Conservation (phyloP, 192 early-diverging fungal genomes). For the Coemansia furcata region DNA sequence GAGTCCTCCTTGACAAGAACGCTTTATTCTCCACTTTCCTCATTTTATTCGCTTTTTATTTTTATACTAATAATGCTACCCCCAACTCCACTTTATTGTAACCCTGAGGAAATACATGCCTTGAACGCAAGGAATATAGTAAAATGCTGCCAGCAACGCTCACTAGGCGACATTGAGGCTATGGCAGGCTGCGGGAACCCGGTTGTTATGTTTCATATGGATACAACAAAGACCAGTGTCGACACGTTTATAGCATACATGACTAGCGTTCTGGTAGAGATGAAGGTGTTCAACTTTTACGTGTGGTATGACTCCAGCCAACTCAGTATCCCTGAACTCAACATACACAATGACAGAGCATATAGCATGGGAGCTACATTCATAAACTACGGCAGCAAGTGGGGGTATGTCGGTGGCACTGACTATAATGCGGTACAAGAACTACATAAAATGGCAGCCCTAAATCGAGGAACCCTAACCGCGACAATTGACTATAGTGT, state of each 20-base stretch:
- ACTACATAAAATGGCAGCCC: neutral
- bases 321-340: neutral
- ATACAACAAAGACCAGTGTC: neutral
- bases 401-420: neutral
- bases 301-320: slow-evolving; percentile 3
- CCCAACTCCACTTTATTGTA: neutral
- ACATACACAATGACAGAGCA: neutral
- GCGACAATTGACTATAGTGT: neutral
- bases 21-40: neutral
- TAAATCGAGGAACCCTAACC: neutral
- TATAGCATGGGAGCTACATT: neutral
- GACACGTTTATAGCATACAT: neutral
- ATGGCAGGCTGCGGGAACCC: neutral
- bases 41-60: neutral
- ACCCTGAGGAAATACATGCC: neutral
- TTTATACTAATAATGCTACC: neutral
- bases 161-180: neutral
- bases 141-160: neutral
- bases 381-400: neutral
- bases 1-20: neutral
- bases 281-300: slow-evolving; percentile 2
- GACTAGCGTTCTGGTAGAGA: neutral
- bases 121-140: neutral
- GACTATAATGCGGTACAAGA: neutral
- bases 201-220: neutral